These are phyloP conservation scores for Carex arenaria DNA, from an alignment of 202 grass and related monocot genomes.

Conservation along the genomic window DNA sequence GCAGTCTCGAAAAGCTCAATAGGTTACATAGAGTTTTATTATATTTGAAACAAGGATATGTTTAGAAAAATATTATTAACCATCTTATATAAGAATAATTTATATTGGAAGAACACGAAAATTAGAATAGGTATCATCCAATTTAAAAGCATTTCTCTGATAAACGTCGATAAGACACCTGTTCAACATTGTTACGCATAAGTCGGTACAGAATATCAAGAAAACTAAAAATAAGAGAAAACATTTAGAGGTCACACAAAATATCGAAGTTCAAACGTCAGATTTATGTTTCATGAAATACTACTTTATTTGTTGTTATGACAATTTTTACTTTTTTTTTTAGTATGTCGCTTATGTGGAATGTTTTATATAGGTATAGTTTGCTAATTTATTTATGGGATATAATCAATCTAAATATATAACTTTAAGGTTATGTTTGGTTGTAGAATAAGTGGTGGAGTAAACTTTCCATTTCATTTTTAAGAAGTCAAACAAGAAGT, in stretches of 20 bases:
- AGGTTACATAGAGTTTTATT: too few relatives aligned
- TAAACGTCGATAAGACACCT: background rate
- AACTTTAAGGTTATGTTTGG: too few relatives aligned
- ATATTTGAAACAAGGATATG: too few relatives aligned
- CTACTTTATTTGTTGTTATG: background rate
- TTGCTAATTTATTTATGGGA: background rate
- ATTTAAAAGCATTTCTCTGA: background rate
- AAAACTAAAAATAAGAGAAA: background rate
- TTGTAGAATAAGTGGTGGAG: too few relatives aligned
- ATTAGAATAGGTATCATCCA: too few relatives aligned
- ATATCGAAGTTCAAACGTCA: background rate
- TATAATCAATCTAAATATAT: background rate
- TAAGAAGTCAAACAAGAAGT: too few relatives aligned
- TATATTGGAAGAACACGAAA: too few relatives aligned
- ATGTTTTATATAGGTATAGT: background rate
- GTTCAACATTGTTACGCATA: background rate
- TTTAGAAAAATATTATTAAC: too few relatives aligned
- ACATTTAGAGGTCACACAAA: background rate
- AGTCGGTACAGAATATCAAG: background rate
- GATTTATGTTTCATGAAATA: background rate
- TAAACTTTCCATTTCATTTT: too few relatives aligned
- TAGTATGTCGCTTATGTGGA: background rate
- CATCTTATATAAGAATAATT: too few relatives aligned
- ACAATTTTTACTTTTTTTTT: background rate
- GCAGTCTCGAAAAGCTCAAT: too few relatives aligned